phyloP scores from a whole-genome alignment of 208 protist genomes.

The Acanthamoeba lenticulata region DNA sequence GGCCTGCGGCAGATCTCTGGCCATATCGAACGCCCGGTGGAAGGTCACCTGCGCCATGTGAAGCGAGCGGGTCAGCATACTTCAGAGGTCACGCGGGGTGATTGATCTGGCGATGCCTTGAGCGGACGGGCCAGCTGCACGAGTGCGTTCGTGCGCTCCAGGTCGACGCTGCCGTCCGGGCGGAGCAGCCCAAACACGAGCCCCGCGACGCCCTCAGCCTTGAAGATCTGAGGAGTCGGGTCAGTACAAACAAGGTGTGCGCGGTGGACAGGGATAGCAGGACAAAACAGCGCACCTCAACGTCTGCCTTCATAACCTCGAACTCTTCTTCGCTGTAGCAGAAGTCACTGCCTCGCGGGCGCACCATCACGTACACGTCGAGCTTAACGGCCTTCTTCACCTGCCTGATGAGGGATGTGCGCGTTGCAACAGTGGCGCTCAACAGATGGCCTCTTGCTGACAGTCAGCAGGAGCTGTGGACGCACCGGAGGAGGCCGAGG shows the following conservation, averaged over 20 bases:
- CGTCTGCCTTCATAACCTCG: conserved; percentile 80
- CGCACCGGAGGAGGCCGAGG: conserved; percentile 72
- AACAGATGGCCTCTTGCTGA: too few species aligned
- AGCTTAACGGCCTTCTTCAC: background rate
- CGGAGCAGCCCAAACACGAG: conserved; percentile 77
- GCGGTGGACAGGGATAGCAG: too few species aligned
- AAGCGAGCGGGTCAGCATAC: too few species aligned
- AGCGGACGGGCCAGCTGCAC: conserved; percentile 64
- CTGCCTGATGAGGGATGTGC: too few species aligned
- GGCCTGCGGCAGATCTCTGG: conserved; percentile 54
- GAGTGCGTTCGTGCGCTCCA: background rate
- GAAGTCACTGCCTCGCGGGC: conserved; percentile 82
- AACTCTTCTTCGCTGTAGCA: conserved; percentile 76
- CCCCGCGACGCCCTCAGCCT: conserved; percentile 68
- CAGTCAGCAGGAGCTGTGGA: too few species aligned
- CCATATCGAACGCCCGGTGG: conserved; percentile 79
- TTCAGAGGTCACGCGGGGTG: too few species aligned
- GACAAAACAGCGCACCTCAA: conserved; percentile 55
- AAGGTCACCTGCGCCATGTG: conserved; percentile 75
- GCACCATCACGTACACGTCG: conserved; percentile 75
- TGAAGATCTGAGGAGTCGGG: too few species aligned
- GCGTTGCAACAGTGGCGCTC: too few species aligned
- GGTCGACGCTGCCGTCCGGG: conserved; percentile 68
- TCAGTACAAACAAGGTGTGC: too few species aligned
- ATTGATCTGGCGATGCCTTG: too few species aligned